Evolutionary conservation across 2,329 filamentous ascomycete species (phyloP), one percentile per base, ranked within the genome.

Genomic region (Pseudogymnoascus verrucosus): DNA sequence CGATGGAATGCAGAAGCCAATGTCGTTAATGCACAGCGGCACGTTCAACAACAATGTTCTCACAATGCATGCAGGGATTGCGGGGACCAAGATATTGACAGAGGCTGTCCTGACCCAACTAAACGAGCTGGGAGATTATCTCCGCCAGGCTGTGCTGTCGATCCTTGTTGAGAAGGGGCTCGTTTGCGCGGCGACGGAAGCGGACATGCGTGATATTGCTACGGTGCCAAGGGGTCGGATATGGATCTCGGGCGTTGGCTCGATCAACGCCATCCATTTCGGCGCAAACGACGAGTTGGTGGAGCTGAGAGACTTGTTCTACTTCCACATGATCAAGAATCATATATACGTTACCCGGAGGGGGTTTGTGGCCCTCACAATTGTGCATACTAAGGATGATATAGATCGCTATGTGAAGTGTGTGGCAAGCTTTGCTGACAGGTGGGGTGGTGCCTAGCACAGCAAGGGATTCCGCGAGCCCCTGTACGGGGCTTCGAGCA

Each of bases 21-120:
- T 60, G 54, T 34, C 26, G 23, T 71, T 70, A 0, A 54, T 76
- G 0, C 85, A 89, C 68, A 82, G 84, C 0, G 86, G 86, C 1
- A 89, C 86, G 0, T 89, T 87, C 72, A 88, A 89, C 71, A 89
- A 90, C 70, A 89, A 89, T 71, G 62, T 67, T 14, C 26, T 71
- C 8, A 68, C 81, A 1, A 89, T 88, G 78, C 76, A 78, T 23
- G 82, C 83, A 6, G 86, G 85, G 3, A 65, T 63, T 62, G 62
- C 59, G 3, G 70, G 68, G 23, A 61, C 70, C 44, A 66, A 70
- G 10, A 65, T 70, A 12, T 67, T 68, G 44, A 65, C 62, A 12
- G 66, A 67, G 23, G 44, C 59, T 1, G 44, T 65, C 11, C 62
- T 69, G 1, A 47, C 65, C 16, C 40, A 64, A 14, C 37, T 70